Conservation (phyloP, 2,329 filamentous ascomycete species). For the Colletotrichum sp. region DNA sequence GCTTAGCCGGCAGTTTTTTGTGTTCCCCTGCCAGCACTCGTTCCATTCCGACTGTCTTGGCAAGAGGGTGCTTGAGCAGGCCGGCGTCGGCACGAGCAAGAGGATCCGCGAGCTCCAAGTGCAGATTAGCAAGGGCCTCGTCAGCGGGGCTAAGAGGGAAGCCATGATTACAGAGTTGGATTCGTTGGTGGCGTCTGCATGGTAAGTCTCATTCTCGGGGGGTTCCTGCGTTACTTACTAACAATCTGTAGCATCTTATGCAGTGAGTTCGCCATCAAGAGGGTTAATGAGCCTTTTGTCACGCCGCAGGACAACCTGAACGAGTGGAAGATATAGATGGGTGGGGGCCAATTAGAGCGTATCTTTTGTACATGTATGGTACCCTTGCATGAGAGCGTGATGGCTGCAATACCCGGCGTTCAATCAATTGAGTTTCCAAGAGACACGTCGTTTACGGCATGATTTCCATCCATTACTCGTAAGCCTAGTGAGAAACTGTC, state of each 20-base stretch:
- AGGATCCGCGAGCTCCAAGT: conserved; percentile 86
- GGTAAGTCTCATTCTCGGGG: conserved; percentile 56
- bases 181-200: conserved; percentile 86
- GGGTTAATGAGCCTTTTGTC: conserved; percentile 93
- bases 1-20: conserved; percentile 92
- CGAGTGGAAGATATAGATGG: conserved; percentile 75
- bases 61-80: conserved; percentile 81
- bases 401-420: conserved; percentile 21
- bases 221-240: conserved; percentile 16
- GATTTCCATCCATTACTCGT: neutral
- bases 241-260: conserved; percentile 75
- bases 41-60: conserved; percentile 97
- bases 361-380: conserved; percentile 4
- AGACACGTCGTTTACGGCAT: neutral
- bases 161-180: conserved; percentile 88
- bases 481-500: neutral
- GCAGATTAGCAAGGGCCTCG: conserved; percentile 78
- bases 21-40: conserved; percentile 97
- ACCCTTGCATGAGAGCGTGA: conserved; percentile 8
- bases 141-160: conserved; percentile 75
- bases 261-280: conserved; percentile 92
- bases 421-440: neutral
- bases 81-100: conserved; percentile 75
- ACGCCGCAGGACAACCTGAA: conserved; percentile 71
- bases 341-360: neutral